Evolutionary conservation across 2,329 filamentous ascomycete species (phyloP).

Genomic region (Aspergillus pseudoterreus): DNA sequence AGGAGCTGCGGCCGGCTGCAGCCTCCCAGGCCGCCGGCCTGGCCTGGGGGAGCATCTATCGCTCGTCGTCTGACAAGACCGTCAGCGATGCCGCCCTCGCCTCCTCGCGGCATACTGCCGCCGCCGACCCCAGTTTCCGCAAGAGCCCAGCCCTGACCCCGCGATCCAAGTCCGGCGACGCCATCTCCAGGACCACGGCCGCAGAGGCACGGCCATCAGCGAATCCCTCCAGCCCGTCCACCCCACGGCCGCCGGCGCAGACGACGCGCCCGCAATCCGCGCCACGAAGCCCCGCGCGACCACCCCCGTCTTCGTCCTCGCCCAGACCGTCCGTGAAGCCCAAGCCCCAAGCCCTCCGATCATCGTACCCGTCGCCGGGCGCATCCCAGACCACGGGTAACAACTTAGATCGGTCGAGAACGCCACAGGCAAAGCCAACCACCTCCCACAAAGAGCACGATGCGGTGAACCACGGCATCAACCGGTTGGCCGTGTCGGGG

Average conservation of each 20-base stretch:
- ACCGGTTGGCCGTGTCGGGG: slow-evolving; percentile 22
- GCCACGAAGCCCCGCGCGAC: slow-evolving; percentile 1
- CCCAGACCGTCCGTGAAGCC: slow-evolving; percentile 34
- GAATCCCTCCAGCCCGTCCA: not conserved
- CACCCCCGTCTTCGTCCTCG: slow-evolving; percentile 15
- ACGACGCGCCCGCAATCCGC: slow-evolving; percentile 11
- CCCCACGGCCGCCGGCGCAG: not conserved
- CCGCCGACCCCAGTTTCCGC: slow-evolving; percentile 23
- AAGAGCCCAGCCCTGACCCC: slow-evolving; percentile 18
- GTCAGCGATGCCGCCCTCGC: slow-evolving; percentile 25
- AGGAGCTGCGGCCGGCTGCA: slow-evolving; percentile 51
- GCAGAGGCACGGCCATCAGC: not conserved
- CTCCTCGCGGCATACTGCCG: slow-evolving; percentile 26
- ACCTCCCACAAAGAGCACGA: slow-evolving; percentile 26
- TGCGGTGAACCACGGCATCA: slow-evolving; percentile 19
- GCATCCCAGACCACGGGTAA: slow-evolving; percentile 10
- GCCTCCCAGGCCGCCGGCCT: slow-evolving; percentile 61
- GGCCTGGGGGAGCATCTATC: slow-evolving; percentile 51
- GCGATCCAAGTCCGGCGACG: slow-evolving; percentile 20
- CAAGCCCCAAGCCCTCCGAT: slow-evolving; percentile 33
- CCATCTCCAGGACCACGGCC: slow-evolving; percentile 6
- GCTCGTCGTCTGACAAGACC: slow-evolving; percentile 22
- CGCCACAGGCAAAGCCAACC: slow-evolving; percentile 16
- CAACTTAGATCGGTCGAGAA: slow-evolving; percentile 8
- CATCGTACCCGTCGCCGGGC: slow-evolving; percentile 20